Base-by-base conservation (phyloP, 108 stramenopile genomes). In the Pseudonitzschia multiseries region DNA sequence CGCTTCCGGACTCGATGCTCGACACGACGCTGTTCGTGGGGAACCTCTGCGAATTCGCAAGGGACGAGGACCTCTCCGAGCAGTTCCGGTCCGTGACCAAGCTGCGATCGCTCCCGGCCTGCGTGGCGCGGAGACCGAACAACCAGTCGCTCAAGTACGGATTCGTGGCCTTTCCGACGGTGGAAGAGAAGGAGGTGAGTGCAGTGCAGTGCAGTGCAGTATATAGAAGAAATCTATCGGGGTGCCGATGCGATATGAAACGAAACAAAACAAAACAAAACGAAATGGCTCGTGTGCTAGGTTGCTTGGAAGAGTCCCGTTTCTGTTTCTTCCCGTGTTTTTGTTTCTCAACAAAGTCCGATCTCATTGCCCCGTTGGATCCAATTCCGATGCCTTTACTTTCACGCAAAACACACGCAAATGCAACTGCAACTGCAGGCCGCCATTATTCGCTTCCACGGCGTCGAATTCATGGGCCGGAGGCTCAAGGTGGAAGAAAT, bases 21-120 rank as follows among this genome's bases (percentile, higher is more conserved):
- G 83, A 83, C 27, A 93, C 92, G 46, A 93, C 92, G 0, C 20
- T 93, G 0, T 90, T 88, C 80, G 92, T 93, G 36, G 92, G 92
- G 14, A 90, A 93, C 62, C 53, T 93, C 5, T 83, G 83, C 63
- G 92, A 93, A 69, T 93, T 93, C 76, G 85, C 84, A 15, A 79
- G 88, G 10, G 92, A 93, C 61, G 87, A 89, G 46, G 81, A 87
- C 70, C 77, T 93, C 18, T 87, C 86, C 3, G 79, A 82, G 42
- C 48, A 86, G 6, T 93, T 93, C 78, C 85, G 82, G 52, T 62
- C 71, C 40, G 89, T 86, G 17, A 86, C 82, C 68, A 63, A 59
- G 28, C 68, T 84, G 78, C 70, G 71, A 53, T 84, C 85, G 32
- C 76, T 90, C 1, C 92, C 92, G n/a, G 87, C 92, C 21, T 87